These are phyloP conservation scores for Aspergillus spinulosporus DNA, from an alignment of 2,329 filamentous ascomycete species.

Conservation along the genomic window DNA sequence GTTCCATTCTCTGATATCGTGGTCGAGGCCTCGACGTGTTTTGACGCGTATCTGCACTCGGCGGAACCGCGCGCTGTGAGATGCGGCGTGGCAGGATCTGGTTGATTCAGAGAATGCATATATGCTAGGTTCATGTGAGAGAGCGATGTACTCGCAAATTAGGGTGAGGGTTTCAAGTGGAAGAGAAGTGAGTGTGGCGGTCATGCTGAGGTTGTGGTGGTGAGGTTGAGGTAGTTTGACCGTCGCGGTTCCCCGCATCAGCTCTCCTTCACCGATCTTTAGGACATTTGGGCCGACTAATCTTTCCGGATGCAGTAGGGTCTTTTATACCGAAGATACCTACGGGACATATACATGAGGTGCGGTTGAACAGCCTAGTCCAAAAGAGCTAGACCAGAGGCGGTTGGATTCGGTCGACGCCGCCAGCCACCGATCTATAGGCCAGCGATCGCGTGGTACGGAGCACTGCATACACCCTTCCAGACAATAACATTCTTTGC, in stretches of 20 bases:
- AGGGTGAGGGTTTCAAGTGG: neutral
- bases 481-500: neutral
- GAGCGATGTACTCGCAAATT: neutral
- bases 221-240: neutral
- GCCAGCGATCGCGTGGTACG: too few species aligned
- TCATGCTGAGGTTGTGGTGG: neutral
- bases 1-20: neutral
- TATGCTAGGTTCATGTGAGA: neutral
- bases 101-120: slow-evolving; percentile 1
- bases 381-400: neutral
- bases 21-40: neutral
- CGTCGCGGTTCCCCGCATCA: neutral
- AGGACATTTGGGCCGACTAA: too few species aligned
- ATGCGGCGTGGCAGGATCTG: neutral
- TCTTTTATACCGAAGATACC: too few species aligned
- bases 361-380: neutral
- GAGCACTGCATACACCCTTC: neutral
- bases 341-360: too few species aligned
- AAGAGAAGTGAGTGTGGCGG: neutral
- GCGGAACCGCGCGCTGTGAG: neutral
- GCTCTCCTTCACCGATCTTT: too few species aligned
- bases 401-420: too few species aligned
- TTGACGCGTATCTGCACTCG: neutral
- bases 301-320: too few species aligned
- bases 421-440: neutral